Percentiles rank a stretch among this genome's conserved stretches.
phyloP scores from a whole-genome alignment of 2,329 filamentous ascomycete species.

The Stachybotrys chartarum region DNA sequence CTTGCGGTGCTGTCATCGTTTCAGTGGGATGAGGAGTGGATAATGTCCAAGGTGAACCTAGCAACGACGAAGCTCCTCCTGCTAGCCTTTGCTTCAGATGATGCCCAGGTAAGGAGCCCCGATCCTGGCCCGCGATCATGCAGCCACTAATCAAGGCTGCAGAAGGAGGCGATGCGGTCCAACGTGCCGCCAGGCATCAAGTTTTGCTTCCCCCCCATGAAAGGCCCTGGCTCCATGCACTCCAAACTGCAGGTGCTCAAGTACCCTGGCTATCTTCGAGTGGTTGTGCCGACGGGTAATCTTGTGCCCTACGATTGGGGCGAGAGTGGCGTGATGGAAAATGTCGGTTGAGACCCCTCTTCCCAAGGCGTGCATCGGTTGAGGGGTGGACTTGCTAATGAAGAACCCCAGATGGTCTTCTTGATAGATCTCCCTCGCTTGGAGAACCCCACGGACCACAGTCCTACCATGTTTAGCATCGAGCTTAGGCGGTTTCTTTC shows the following conservation, averaged over 20 bases:
- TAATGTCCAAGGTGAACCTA: constrained; percentile 63
- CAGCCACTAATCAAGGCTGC: constrained; percentile 1
- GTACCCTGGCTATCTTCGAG: constrained; percentile 62
- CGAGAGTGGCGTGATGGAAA: constrained; percentile 77
- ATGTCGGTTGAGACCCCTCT: constrained; percentile 41
- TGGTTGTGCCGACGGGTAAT: constrained; percentile 85
- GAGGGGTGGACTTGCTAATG: constrained; percentile 8
- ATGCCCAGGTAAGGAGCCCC: constrained; percentile 38
- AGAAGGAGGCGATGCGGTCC: constrained; percentile 39
- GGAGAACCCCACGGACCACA: constrained; percentile 20
- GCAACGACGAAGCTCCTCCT: constrained; percentile 55
- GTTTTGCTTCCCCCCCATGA: constrained; percentile 79
- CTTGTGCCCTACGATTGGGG: constrained; percentile 85
- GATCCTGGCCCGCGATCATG: constrained; percentile 10
- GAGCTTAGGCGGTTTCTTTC: constrained; percentile 66
- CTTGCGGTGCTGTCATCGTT: constrained; percentile 82
- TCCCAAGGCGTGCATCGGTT: constrained; percentile 3
- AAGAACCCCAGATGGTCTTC: constrained; percentile 59
- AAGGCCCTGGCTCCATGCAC: constrained; percentile 73
- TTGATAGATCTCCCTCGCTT: constrained; percentile 80
- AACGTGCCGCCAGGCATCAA: constrained; percentile 50
- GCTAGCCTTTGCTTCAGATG: constrained; percentile 45
- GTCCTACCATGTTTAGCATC: constrained; percentile 50
- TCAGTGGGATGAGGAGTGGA: constrained; percentile 77
- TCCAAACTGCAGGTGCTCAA: constrained; percentile 92